Evolutionary conservation across 2,329 filamentous ascomycete species (phyloP), one percentile per base, ranked within the genome.

Genomic region (Whalleya microplaca): DNA sequence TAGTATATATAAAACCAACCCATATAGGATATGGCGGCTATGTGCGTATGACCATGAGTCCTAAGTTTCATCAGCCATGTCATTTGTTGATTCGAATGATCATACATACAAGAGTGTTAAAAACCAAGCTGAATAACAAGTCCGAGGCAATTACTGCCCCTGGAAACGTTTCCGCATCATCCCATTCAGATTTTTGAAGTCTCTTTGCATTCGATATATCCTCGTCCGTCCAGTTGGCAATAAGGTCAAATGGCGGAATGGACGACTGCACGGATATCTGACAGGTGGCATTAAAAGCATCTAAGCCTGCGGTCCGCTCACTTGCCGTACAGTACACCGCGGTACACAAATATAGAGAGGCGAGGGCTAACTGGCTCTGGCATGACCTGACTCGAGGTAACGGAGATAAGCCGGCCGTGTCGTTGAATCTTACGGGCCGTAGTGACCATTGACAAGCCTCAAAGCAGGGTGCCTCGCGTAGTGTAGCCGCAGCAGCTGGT

Each of bases 281-380:
- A 58, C 77, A 80, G 4, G 73, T 77, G 20, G 66, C 53, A 52
- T 77, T 76, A 47, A 76, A 58, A 8, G 54, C 54, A 1, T 20
- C 44, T 12, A 76, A 45, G 0, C 69, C 72, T 0, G 41, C 60
- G 1, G 58, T 56, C 8, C 66, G 57, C 2, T 69, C 67, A 0
- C 59, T 64, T 2, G 58, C 56, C 27, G 61, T 60, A 57, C 77
- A 79, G 62, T 75, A 72, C 2, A 71, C 59, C 3, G 66, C 59
- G 10, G 74, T 44, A 40, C 78, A 80, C 0, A 79, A 55, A 16
- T 73, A 77, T 8, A 76, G 59, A 2, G 75, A 77, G 18, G 56
- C 51, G 18, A 67, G 54, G 14, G 37, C 59, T 23, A 69, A 59
- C 0, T 53, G 60, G 29, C 72, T 76, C 27, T 66, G 57, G 53